Percentiles rank a stretch among this genome's conserved stretches.
These are phyloP conservation scores for Hemileia vastatrix DNA, from an alignment of 1,284 basidiomycete species.

Conservation along the genomic window DNA sequence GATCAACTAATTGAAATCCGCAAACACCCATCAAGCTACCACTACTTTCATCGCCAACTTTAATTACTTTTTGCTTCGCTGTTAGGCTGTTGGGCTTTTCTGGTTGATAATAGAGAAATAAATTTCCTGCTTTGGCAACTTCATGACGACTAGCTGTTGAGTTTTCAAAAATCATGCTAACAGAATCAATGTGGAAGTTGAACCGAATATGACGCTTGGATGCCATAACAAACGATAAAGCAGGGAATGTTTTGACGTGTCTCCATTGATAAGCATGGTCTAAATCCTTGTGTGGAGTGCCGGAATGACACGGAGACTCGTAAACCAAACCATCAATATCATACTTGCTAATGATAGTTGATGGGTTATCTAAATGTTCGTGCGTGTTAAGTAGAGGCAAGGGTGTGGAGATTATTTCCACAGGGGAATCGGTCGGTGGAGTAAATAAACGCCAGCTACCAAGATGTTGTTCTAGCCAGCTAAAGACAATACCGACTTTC, in stretches of 20 bases:
- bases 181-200: neutral
- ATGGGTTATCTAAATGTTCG: no score
- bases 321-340: slow-evolving; percentile 16
- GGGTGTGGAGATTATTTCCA: slow-evolving; percentile 6
- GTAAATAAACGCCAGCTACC: neutral
- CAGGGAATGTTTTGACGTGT: neutral
- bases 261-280: neutral
- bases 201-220: slow-evolving; percentile 17
- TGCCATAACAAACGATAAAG: slow-evolving; percentile 9
- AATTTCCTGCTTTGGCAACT: neutral
- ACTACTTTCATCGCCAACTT: neutral
- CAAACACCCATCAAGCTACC: neutral
- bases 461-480: neutral
- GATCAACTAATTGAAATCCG: neutral
- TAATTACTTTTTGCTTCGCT: neutral
- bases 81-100: neutral
- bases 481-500: slow-evolving; percentile 1
- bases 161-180: neutral
- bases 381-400: neutral
- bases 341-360: slow-evolving; percentile 7
- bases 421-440: neutral
- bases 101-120: slow-evolving; percentile 5
- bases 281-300: no score
- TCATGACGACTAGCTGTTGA: neutral
- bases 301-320: neutral